Percentiles rank a stretch among this genome's conserved stretches.
Conservation (phyloP, 2,329 filamentous ascomycete species). For the Trichoderma harzianum region DNA sequence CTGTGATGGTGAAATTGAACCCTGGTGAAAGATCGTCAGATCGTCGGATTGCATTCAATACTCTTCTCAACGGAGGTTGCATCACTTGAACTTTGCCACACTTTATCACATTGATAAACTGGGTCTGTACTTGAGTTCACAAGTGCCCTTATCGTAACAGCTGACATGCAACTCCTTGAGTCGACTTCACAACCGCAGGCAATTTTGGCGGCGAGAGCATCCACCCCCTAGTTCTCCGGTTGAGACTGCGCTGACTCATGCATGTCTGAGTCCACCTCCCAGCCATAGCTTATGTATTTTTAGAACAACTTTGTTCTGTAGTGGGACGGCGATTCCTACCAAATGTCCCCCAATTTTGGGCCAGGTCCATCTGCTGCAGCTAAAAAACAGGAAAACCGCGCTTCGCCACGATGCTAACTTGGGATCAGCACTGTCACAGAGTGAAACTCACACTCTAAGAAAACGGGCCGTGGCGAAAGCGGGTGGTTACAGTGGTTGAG, state of each 20-base stretch:
- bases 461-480: constrained; percentile 1
- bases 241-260: constrained; percentile 1
- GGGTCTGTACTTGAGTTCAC: neutral
- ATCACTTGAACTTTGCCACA: neutral
- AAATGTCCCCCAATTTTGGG: neutral
- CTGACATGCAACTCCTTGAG: neutral
- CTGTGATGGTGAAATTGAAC: neutral
- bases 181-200: neutral
- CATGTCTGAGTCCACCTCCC: neutral
- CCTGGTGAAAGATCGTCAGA: neutral
- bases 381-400: neutral
- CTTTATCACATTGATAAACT: neutral
- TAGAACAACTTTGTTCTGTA: neutral
- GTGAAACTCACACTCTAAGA: neutral
- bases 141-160: neutral
- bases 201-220: neutral
- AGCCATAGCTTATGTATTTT: constrained; percentile 8
- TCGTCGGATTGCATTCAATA: neutral
- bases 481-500: neutral
- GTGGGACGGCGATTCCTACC: neutral
- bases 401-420: constrained; percentile 11
- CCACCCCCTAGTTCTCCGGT: neutral
- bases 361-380: neutral
- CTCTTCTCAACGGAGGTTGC: neutral
- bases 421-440: neutral